Base-by-base conservation (phyloP, 352 stramenopile genomes). In the Phytophthora syringae region DNA sequence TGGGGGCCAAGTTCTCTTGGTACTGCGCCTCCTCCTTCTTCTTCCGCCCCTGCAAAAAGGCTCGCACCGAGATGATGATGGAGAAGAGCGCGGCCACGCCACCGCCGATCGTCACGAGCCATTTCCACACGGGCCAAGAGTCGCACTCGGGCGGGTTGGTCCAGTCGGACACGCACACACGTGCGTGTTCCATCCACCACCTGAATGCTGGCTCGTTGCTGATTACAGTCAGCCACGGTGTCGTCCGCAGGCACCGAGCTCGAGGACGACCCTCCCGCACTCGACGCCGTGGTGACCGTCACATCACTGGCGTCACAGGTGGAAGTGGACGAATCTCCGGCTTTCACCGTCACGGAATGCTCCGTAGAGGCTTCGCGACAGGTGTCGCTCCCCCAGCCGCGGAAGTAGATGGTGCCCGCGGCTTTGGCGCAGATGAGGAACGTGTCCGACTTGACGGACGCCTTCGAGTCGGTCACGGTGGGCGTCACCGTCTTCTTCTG, bases 401-500 rank as follows among this genome's bases (percentile, higher is more conserved):
- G 80, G 28, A 92, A 67, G 27, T 87, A 72, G 47, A 92, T 84
- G 47, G 64, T 85, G 3, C 83, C 83, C 6, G 74, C 75, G 4
- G 56, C 44, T 32, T 72, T 76, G 15, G 83, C 77, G 49, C 84
- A 92, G 45, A 92, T 87, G 47, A 86, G 74, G 59, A 88, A 90
- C 7, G 69, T 82, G 45, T 62, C 65, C 25, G 60, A 78, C 27
- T 78, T 74, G 12, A 74, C 51, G 1, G 52, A 69, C 0, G 84
- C 84, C 6, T 53, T 20, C n/a, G 70, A 60, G 62, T 77, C 72
- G 15, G 66, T 70, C 3, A 86, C 42, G 15, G 69, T 80, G 1
- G 77, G 76, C 13, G 80, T 89, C n/a, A 72, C 61, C 1, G 72
- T 87, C 69, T 90, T 90, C 71, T 87, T 89, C 67, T 92, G 84